Conservation (phyloP, 345 rosid genomes). For the Eucalyptus tenuipes region DNA sequence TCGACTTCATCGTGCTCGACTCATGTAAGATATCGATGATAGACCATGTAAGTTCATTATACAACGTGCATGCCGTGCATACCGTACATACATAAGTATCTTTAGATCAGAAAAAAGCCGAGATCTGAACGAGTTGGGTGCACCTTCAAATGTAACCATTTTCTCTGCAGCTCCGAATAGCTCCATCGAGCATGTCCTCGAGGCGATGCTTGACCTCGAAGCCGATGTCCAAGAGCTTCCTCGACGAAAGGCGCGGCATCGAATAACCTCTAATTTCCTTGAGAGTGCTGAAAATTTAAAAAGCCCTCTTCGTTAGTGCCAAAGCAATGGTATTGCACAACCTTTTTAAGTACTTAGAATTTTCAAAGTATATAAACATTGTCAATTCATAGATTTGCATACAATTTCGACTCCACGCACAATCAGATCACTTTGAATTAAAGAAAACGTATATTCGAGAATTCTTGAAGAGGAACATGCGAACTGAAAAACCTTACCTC, state of each 20-base stretch:
- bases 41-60: neutral
- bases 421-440: neutral
- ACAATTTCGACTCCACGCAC: neutral
- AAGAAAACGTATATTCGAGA: neutral
- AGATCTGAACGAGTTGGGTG: neutral
- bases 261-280: constrained; percentile 1
- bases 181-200: neutral
- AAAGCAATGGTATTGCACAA: neutral
- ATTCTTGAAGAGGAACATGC: neutral
- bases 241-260: neutral
- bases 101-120: neutral
- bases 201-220: constrained; percentile 1
- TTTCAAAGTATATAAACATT: neutral
- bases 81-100: neutral
- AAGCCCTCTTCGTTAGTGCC: neutral
- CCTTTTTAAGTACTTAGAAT: neutral
- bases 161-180: neutral
- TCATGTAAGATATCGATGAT: neutral
- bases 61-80: neutral
- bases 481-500: neutral
- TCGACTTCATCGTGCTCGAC: neutral
- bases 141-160: neutral
- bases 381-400: neutral
- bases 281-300: neutral
- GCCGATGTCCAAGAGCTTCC: constrained; percentile 22